Conservation (phyloP, 2,329 filamentous ascomycete species). For the Xylaria sp. region DNA sequence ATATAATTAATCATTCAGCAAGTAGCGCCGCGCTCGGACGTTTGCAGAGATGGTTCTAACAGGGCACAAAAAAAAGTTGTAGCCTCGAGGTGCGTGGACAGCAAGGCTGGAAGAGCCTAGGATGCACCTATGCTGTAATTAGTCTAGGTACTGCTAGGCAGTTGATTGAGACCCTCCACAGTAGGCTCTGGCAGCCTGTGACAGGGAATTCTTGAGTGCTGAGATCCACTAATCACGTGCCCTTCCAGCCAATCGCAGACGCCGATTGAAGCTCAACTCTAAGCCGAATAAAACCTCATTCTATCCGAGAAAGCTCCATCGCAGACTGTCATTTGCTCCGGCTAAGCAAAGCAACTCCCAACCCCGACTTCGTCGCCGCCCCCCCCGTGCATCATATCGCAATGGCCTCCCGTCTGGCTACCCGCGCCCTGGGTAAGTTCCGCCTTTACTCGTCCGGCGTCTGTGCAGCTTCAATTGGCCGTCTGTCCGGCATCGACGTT, state of each 20-base stretch:
- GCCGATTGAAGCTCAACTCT: constrained; percentile 38
- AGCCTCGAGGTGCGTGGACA: constrained; percentile 41
- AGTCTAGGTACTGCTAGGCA: background rate
- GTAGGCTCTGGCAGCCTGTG: background rate
- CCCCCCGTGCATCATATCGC: constrained; percentile 68
- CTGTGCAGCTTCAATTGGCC: constrained; percentile 24
- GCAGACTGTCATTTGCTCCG: constrained; percentile 35
- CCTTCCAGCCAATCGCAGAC: constrained; percentile 41
- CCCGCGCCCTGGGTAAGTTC: constrained; percentile 90
- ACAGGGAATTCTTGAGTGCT: constrained; percentile 29
- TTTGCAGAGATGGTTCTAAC: background rate
- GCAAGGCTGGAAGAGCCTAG: constrained; percentile 42
- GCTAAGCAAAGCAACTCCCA: constrained; percentile 57
- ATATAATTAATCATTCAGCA: background rate
- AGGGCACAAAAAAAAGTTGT: constrained; percentile 35
- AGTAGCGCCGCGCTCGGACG: background rate
- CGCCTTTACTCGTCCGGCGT: background rate
- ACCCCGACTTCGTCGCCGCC: constrained; percentile 54
- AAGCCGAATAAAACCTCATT: constrained; percentile 53
- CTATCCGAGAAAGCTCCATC: constrained; percentile 42
- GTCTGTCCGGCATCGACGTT: constrained; percentile 10
- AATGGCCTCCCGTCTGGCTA: constrained; percentile 99
- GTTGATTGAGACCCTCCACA: constrained; percentile 18
- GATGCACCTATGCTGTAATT: background rate
- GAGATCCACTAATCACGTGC: constrained; percentile 46